Base-by-base conservation (phyloP, 441 rosid genomes). In the Adansonia madagascariensis region DNA sequence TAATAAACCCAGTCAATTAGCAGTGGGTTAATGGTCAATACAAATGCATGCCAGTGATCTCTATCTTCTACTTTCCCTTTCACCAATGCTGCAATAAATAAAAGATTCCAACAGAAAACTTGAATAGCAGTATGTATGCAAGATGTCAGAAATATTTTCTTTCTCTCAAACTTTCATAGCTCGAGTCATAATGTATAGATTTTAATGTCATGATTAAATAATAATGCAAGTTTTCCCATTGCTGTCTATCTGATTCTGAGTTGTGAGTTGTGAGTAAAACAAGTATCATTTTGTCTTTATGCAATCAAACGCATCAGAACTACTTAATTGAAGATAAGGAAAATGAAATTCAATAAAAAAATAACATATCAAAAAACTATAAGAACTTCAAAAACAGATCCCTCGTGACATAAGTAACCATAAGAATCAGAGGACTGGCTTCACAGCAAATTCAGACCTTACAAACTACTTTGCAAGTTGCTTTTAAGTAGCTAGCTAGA, bases 361-460 rank as follows among this genome's bases (percentile, higher is more conserved):
- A 72, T 72, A 2, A 2, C 24, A 64, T 31, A 55, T 72, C 27
- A 3, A 55, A 17, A 31, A 55, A n/a, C 43, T 55, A 53, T n/a
- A 55, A 71, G 62, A 52, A 27, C 75, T 50, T 53, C 31, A 27
- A 53, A 71, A 55, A 49, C 8, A 14, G 57, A 35, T 49, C 75
- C 57, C 49, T 52, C 14, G 61, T 39, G 61, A 56, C 4, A 57
- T 39, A 73, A 35, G 57, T 24, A 6, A 31, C 71, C 6, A 64
- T 73, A 43, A 27, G 15, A 46, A 17, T 46, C 35, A 52, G 35
- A 47, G 17, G 39, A 73, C 27, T 15, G 9, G 9, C 27, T 14
- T 39, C 59, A 50, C 52, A 27, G 47, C 17, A 66, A 24, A 52
- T 49, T 3, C 27, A 20, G 17, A 11, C 31, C 14, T 22, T 11